phyloP scores from a whole-genome alignment of 495 filamentous ascomycete genomes.

The Filosporella fistucella region DNA sequence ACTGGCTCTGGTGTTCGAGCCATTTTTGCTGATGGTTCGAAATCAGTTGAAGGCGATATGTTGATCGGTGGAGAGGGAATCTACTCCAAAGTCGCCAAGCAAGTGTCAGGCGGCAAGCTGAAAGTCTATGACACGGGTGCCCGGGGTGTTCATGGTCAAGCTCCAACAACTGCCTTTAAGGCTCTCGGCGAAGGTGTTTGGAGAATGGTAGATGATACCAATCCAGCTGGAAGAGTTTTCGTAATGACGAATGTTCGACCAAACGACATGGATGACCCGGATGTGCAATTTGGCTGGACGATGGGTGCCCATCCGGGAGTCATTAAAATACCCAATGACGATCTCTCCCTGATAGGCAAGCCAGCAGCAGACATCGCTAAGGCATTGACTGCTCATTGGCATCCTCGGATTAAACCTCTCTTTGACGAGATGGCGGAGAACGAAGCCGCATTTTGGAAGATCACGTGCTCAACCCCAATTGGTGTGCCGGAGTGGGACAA shows the following conservation, averaged over 20 bases:
- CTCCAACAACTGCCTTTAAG: constrained; percentile 47
- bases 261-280: constrained; percentile 49
- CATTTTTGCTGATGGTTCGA: constrained; percentile 43
- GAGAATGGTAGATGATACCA: constrained; percentile 32
- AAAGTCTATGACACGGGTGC: constrained; percentile 51
- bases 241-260: constrained; percentile 51
- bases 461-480: constrained; percentile 46
- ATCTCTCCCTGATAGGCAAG: constrained; percentile 44
- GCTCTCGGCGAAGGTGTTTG: constrained; percentile 51
- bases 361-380: constrained; percentile 47
- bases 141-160: constrained; percentile 50
- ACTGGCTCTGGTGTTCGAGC: constrained; percentile 38
- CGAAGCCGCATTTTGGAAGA: constrained; percentile 52
- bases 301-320: constrained; percentile 47
- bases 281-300: constrained; percentile 49
- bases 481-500: constrained; percentile 47
- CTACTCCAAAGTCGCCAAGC: constrained; percentile 44
- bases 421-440: constrained; percentile 44
- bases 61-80: constrained; percentile 48
- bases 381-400: constrained; percentile 41
- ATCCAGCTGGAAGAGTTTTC: constrained; percentile 34
- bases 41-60: constrained; percentile 43
- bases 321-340: constrained; percentile 42
- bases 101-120: constrained; percentile 42
- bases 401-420: constrained; percentile 41